Evolutionary conservation across 176 grass and related monocot species (phyloP).

Genomic region (Secale cereale): DNA sequence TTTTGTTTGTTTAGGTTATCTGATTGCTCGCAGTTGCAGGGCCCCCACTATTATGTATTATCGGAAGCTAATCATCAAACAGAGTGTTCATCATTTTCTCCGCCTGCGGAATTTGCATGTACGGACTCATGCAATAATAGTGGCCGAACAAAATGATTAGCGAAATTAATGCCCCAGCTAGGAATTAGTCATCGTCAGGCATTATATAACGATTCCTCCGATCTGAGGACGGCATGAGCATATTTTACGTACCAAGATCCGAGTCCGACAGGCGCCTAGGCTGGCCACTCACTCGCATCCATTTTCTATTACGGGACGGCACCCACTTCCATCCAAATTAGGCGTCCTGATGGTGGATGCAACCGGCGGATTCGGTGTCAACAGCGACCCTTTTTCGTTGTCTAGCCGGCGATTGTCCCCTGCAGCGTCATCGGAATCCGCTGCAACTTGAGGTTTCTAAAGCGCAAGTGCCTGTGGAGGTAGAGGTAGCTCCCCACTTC

Average conservation of each 20-base stretch:
- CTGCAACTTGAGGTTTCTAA: slow-evolving; percentile 18
- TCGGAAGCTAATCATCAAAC: background rate
- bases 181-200: background rate
- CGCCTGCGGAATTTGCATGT: background rate
- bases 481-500: slow-evolving; percentile 7
- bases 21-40: no score
- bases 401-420: slow-evolving; percentile 4
- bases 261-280: slow-evolving; percentile 21
- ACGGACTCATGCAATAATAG: no score
- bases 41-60: background rate
- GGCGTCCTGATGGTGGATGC: background rate
- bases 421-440: background rate
- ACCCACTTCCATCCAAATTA: background rate
- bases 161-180: no score
- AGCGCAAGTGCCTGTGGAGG: slow-evolving; percentile 16
- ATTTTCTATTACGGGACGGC: no score
- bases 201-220: background rate
- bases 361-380: background rate
- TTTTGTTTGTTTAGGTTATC: background rate
- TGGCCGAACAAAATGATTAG: no score
- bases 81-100: background rate
- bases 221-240: background rate
- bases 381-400: background rate
- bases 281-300: background rate
- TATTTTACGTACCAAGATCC: background rate